Evolutionary conservation across 2,329 filamentous ascomycete species (phyloP).

Genomic region (Chrysosporium keratinophilum): DNA sequence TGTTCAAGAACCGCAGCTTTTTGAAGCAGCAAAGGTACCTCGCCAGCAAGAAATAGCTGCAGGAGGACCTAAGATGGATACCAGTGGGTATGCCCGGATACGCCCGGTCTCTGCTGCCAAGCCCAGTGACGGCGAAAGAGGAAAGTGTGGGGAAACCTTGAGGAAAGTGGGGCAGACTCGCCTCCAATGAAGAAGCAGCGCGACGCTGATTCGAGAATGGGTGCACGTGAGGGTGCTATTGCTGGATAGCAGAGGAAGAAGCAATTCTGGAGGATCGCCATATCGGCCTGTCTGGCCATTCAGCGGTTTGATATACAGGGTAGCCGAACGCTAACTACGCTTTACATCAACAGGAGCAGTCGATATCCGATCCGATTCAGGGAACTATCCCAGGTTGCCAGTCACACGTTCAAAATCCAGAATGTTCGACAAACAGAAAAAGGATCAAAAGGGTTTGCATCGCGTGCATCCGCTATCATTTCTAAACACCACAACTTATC

Average conservation of each 20-base stretch:
- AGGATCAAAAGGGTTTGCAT: not conserved
- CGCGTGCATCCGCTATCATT: not conserved
- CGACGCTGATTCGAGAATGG: not conserved
- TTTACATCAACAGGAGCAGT: not conserved
- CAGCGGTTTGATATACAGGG: not conserved
- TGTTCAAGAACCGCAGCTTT: not conserved
- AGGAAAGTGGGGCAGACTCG: not conserved
- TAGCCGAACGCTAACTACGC: no score
- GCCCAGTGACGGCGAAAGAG: not conserved
- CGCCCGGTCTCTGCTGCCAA: not conserved
- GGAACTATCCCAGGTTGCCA: not conserved
- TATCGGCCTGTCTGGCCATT: not conserved
- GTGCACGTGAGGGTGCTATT: conserved; percentile 1
- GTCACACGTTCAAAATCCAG: not conserved
- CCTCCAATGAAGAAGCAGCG: not conserved
- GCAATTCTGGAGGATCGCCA: not conserved
- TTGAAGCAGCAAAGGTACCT: not conserved
- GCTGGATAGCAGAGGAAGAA: not conserved
- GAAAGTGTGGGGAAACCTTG: conserved; percentile 4
- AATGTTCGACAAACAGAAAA: not conserved
- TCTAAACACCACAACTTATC: not conserved
- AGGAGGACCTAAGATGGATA: not conserved
- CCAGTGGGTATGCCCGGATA: not conserved
- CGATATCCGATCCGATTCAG: not conserved
- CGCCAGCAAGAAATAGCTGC: conserved; percentile 6